Evolutionary conservation across 2,329 filamentous ascomycete genomes (phyloP), one percentile per base, ranked within the genome.

Genomic region (Monosporascus sp.): DNA sequence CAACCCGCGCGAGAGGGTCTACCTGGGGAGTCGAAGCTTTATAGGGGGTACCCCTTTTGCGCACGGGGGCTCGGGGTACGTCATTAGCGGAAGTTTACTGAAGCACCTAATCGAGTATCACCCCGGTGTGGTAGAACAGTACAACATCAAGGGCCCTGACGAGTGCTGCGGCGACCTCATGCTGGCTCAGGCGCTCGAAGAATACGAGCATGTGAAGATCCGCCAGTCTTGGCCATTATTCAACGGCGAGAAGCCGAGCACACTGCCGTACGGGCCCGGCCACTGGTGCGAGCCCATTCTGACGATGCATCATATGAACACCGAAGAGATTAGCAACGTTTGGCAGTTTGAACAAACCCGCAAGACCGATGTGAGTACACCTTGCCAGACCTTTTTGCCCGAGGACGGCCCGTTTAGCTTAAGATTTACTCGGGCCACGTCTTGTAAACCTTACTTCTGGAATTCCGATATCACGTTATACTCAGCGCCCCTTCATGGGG

Each of bases 201-300:
- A 81, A 47, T 75, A 66, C 38, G 65, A 73, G 49, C 71, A 70
- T 3, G 65, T 73, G 48, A 69, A 70, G 48, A 65, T 82, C 25
- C 69, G 67, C 42, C 69, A 77, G 50, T 68, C 70, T 2, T 74
- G 74, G 60, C 80, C 80, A 18, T 77, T 81, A 74, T 73, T 82
- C 60, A 80, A 82, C 57, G 78, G 77, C 54, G 78, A 82, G 58
- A 80, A 79, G 61, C 77, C 77, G 4, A 74, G 68, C 38, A 78
- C 75, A 9, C 61, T 82, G 34, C 75, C 76, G 5, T 81, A 72
- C 53, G 72, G 74, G 1, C 68, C 67, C 3, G 70, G 65, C 9
- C 76, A 80, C 55, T 82, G 80, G 79, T 82, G 80, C 55, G 75
- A 81, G 60, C 79, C 79, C 5, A 71, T 80, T n/a, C 62, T 82